Base-by-base conservation (phyloP, 352 stramenopile species). In the Pythium utonaiense region DNA sequence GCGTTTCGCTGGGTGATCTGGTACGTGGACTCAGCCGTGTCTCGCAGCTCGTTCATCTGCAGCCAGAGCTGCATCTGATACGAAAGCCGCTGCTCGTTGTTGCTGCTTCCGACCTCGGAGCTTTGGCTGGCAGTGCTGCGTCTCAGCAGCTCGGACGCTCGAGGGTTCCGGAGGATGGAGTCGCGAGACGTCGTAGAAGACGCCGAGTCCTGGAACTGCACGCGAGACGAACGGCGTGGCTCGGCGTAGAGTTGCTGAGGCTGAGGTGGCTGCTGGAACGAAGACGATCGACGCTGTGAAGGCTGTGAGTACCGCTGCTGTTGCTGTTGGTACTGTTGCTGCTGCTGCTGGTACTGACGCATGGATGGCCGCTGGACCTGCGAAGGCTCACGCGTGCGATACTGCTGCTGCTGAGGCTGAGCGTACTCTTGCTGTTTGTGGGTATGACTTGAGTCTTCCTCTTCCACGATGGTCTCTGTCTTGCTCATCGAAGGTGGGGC, bases 11-110 rank as follows among this genome's bases (percentile, higher is more conserved):
- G 59, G 2, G 77, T 67, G 31, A 85, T 74, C 58, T 88, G 75
- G 67, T 88, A 89, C 60, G 81, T 88, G 22, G 66, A 77, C 69
- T 91, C 81, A 3, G 68, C 78, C 21, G 76, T 71, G 60, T 72
- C 71, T 49, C 76, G 81, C 49, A 91, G 63, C 62, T 88, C 76
- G 57, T 86, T 78, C 81, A 91, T 89, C 60, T 88, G 81, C 64
- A 80, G 70, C 69, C 77, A 81, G 41, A 91, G 71, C 66, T 89
- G 73, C 64, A 79, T 75, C 67, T 91, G 77, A 52, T 88, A 85
- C 53, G 52, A 57, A 62, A 71, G 27, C 69, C 72, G 25, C 69
- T 72, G 33, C 73, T 55, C 41, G 41, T 41, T 28, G 16, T 6
- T 50, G 42, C 9, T 21, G 21, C n/a, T 49, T 38, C n/a, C 28